Evolutionary conservation across 2,329 filamentous ascomycete genomes (phyloP).

Genomic region (Intubia oerlemansii): DNA sequence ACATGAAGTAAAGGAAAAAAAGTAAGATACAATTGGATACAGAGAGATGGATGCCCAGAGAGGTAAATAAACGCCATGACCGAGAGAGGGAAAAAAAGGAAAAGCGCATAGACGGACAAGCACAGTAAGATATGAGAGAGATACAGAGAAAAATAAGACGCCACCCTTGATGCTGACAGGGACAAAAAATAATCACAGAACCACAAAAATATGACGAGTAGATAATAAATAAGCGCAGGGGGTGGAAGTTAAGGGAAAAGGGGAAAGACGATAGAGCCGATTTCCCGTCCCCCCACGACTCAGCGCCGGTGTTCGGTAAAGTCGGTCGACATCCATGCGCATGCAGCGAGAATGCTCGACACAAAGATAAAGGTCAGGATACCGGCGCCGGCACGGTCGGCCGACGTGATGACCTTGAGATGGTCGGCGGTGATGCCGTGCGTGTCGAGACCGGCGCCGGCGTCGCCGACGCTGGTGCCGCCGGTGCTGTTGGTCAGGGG

Average conservation of each 20-base stretch:
- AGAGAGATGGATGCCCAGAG: too few relatives aligned
- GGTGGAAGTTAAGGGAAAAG: background rate
- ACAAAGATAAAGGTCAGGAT: constrained; percentile 39
- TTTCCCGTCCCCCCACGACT: background rate
- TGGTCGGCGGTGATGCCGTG: constrained; percentile 3
- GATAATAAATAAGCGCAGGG: background rate
- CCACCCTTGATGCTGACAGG: too few relatives aligned
- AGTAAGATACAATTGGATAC: too few relatives aligned
- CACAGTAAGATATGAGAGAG: too few relatives aligned
- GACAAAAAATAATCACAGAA: too few relatives aligned
- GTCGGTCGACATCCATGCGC: constrained; percentile 12
- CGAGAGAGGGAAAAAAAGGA: too few relatives aligned
- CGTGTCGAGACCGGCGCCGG: constrained; percentile 11
- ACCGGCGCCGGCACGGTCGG: constrained; percentile 46
- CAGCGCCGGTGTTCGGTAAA: constrained; percentile 4
- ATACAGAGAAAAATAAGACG: too few relatives aligned
- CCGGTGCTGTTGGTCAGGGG: constrained; percentile 20
- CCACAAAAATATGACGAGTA: constrained; percentile 1
- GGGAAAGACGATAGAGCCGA: background rate
- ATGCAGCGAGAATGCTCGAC: constrained; percentile 28
- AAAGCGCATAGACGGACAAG: too few relatives aligned
- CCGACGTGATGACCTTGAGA: constrained; percentile 26
- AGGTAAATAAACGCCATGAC: too few relatives aligned
- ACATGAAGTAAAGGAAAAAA: too few relatives aligned
- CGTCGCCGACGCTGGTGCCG: constrained; percentile 17